A percentile compares a stretch with the other conserved stretches of the same genome.
phyloP scores from a whole-genome alignment of 345 rosid genomes.

The Sisymbrium irio region DNA sequence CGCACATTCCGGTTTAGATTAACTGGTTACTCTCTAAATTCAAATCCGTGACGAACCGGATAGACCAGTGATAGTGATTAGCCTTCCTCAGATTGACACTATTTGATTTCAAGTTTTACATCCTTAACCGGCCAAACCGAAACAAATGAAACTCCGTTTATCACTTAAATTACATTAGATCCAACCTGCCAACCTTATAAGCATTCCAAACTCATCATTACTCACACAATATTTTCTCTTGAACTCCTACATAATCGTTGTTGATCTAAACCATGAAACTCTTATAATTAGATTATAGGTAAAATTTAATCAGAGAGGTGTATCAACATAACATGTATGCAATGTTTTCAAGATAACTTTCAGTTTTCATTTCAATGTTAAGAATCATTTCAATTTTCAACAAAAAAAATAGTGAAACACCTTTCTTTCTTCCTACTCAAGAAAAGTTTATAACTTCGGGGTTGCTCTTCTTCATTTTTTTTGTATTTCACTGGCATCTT shows the following conservation, averaged over 20 bases:
- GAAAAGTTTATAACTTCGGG: not conserved
- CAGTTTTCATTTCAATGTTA: no score
- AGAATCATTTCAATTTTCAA: not conserved
- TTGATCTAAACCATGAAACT: no score
- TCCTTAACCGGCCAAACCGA: not conserved
- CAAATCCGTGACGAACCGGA: not conserved
- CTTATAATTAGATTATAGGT: no score
- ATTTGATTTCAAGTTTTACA: not conserved
- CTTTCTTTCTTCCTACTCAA: constrained; percentile 11
- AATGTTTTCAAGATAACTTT: no score
- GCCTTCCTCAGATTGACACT: no score
- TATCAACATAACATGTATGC: no score
- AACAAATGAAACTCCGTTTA: not conserved
- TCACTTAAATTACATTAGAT: constrained; percentile 10
- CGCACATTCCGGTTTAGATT: constrained; percentile 24
- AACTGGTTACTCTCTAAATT: constrained; percentile 4
- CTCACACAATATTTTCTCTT: no score
- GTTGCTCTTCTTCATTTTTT: not conserved
- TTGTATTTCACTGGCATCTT: not conserved
- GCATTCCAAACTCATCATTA: no score
- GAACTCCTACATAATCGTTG: no score
- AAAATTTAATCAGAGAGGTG: no score
- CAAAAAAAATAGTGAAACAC: not conserved
- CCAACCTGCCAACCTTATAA: not conserved
- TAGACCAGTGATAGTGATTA: not conserved